A percentile compares a stretch with the other conserved stretches of the same genome.
phyloP scores from a whole-genome alignment of 225 moss, liverwort and hornwort genomes.

The Bryoerythrophyllum caledonicum region DNA sequence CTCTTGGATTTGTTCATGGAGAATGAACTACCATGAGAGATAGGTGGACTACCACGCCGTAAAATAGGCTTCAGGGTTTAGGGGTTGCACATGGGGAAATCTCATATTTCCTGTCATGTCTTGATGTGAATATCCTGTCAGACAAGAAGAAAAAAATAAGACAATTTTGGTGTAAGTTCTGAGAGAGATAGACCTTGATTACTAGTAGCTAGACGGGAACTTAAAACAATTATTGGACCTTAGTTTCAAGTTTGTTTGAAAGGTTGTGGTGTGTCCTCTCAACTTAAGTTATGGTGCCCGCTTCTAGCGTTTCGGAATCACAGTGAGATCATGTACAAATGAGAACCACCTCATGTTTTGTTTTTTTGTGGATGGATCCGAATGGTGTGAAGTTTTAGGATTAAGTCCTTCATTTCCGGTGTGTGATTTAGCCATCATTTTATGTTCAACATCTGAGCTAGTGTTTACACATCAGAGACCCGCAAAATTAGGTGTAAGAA shows the following conservation, averaged over 20 bases:
- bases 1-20: conserved; percentile 62
- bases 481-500: too few species aligned
- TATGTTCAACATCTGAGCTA: too few species aligned
- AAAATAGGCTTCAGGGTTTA: background rate
- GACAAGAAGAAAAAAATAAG: conserved; percentile 26
- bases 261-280: conserved; percentile 8
- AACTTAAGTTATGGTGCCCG: conserved; percentile 9
- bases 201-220: conserved; percentile 9
- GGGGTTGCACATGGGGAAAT: conserved; percentile 5
- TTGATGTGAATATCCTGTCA: background rate
- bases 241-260: conserved; percentile 5
- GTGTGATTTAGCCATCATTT: too few species aligned
- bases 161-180: conserved; percentile 38
- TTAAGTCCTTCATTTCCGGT: background rate
- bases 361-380: background rate
- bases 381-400: background rate
- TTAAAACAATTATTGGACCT: conserved; percentile 1
- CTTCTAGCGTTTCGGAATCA: conserved; percentile 11
- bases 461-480: too few species aligned
- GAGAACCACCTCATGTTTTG: conserved; percentile 16
- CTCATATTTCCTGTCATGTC: conserved; percentile 14
- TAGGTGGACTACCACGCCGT: background rate
- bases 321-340: conserved; percentile 39
- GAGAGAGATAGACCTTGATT: conserved; percentile 20
- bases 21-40: conserved; percentile 45